These are phyloP conservation scores for Voacanga thouarsii DNA, from an alignment of 257 asterid genomes.

Conservation along the genomic window DNA sequence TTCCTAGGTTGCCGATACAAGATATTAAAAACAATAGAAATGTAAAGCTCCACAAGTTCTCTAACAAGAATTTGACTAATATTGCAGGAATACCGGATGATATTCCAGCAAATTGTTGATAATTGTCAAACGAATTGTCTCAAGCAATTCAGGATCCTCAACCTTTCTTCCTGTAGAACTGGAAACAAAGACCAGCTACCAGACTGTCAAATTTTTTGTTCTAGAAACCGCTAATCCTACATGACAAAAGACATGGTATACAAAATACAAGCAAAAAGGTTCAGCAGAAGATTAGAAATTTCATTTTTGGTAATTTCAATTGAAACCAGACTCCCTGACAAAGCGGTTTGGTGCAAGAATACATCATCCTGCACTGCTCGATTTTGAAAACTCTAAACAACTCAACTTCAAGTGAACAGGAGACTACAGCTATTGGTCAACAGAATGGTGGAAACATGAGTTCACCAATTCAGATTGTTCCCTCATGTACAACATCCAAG, in stretches of 20 bases:
- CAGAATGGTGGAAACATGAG: background rate
- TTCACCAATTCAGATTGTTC: background rate
- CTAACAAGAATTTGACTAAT: constrained; percentile 8
- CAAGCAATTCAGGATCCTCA: constrained; percentile 90
- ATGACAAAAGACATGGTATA: background rate
- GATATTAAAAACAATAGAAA: constrained; percentile 8
- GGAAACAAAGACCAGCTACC: constrained; percentile 26
- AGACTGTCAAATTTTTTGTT: background rate
- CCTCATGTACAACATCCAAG: background rate
- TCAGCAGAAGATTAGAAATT: background rate
- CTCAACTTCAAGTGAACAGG: background rate
- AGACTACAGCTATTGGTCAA: background rate
- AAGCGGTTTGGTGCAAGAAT: background rate
- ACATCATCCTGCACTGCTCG: background rate
- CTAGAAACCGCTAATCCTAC: constrained; percentile 6
- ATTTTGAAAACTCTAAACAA: background rate
- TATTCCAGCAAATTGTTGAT: constrained; percentile 86
- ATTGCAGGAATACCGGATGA: constrained; percentile 70
- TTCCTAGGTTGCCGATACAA: constrained; percentile 54
- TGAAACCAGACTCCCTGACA: background rate
- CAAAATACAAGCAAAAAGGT: background rate
- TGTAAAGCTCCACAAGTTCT: constrained; percentile 17
- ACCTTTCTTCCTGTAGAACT: constrained; percentile 90
- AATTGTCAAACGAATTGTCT: constrained; percentile 95
- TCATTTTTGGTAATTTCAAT: background rate